A percentile compares a stretch with the other conserved stretches of the same genome.
These are phyloP conservation scores for Candida vaughaniae DNA, from an alignment of 805 yeast species.

Conservation along the genomic window DNA sequence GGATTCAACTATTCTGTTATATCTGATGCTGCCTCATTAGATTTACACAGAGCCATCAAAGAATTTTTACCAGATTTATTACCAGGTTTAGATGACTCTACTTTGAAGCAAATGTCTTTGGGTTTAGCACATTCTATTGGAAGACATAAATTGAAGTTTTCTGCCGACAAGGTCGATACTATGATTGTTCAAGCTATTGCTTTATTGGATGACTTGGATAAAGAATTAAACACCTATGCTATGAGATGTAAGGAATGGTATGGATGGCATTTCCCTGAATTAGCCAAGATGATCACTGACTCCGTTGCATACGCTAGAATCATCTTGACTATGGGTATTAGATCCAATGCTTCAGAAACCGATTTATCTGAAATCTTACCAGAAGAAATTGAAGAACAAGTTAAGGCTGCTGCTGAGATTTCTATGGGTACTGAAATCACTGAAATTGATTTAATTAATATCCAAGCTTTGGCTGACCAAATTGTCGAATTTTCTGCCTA, in stretches of 20 bases:
- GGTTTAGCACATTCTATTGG: slow-evolving; percentile 99
- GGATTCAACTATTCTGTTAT: slow-evolving; percentile 86
- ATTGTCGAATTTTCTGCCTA: slow-evolving; percentile 94
- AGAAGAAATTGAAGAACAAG: slow-evolving; percentile 51
- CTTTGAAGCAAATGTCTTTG: slow-evolving; percentile 89
- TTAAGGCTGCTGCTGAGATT: slow-evolving; percentile 95
- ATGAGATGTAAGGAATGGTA: slow-evolving; percentile 99
- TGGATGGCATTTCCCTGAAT: slow-evolving; percentile 99
- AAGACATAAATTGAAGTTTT: slow-evolving; percentile 95
- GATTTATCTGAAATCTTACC: slow-evolving; percentile 62
- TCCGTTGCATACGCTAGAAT: slow-evolving; percentile 96
- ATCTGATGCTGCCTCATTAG: slow-evolving; percentile 92
- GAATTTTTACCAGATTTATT: slow-evolving; percentile 90
- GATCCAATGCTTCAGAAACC: slow-evolving; percentile 86
- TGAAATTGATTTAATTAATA: slow-evolving; percentile 82
- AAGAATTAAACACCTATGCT: slow-evolving; percentile 96
- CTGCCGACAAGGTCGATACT: slow-evolving; percentile 97
- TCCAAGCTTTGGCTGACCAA: slow-evolving; percentile 89
- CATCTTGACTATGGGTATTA: slow-evolving; percentile 88
- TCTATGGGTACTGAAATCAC: slow-evolving; percentile 99
- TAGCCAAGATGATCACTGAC: slow-evolving; percentile 95
- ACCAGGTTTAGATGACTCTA: slow-evolving; percentile 87
- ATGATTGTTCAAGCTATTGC: slow-evolving; percentile 99
- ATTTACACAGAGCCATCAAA: slow-evolving; percentile 91
- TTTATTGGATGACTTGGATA: slow-evolving; percentile 91